Evolutionary conservation across 2,329 filamentous ascomycete species (phyloP), one percentile per base, ranked within the genome.

Genomic region (Gaeumannomyces tritici): DNA sequence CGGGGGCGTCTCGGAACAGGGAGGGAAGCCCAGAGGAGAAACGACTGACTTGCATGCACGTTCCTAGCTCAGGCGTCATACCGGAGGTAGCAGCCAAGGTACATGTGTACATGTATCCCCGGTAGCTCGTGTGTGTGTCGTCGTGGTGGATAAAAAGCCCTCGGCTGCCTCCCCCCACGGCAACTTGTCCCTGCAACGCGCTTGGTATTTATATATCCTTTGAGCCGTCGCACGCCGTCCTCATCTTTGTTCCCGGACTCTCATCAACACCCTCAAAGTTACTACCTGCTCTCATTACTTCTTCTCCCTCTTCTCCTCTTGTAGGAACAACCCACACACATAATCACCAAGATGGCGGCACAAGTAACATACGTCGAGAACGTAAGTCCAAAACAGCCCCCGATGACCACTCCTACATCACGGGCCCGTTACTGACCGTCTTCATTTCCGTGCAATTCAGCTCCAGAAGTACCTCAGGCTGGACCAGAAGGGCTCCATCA

Each of bases 401-500:
- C n/a, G n/a, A n/a, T n/a, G 28, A 24, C 15, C 24, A 31, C 24
- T 6, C 13, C 11, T 59, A 8, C 42, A 4, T 5, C 9, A 24
- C 42, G 24, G 24, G 3, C 21, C 7, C 7, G 55, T 28, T 57
- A 26, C 55, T 57, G 28, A 57, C 26, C 1, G 26, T 21, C 13
- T 4, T n/a, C 24, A 9, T n/a, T 24, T 51, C 42, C 18, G 5
- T 26, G 24, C 18, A 47, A 57, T 57, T 57, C 77, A 96, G 91
- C 87, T 97, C 77, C 81, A 89, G 77, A 97, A 97, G 80, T 98
- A 93, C 84, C 86, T 95, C 79, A 82, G 83, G 73, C 90, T 98
- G 72, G 89, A 92, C 76, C 93, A 98, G 82, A 90, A 89, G 77
- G 93, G 92, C 76, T 81, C 80, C 70, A 83, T 96, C 74, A 95